These are phyloP conservation scores for Mortierella sp. DNA, from an alignment of 371 early-diverging fungal genomes.

Conservation along the genomic window DNA sequence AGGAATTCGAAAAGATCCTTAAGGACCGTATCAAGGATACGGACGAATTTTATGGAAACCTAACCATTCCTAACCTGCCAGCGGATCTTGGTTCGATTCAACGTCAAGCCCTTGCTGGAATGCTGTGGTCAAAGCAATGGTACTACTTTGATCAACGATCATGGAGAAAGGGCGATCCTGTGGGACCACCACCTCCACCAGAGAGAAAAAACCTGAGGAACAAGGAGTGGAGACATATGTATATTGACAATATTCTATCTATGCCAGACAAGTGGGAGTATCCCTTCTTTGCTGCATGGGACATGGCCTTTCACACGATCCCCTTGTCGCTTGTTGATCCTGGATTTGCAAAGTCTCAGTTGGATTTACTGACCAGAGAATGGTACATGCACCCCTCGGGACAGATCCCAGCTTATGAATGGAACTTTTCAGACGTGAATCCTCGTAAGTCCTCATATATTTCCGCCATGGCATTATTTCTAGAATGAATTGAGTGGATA, in stretches of 20 bases:
- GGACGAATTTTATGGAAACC: constrained; percentile 23
- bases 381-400: constrained; percentile 57
- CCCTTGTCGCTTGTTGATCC: constrained; percentile 48
- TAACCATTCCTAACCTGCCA: constrained; percentile 14
- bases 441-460: constrained; percentile 36
- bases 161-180: constrained; percentile 52
- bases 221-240: constrained; percentile 49
- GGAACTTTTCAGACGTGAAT: constrained; percentile 65
- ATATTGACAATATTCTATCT: constrained; percentile 46
- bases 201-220: constrained; percentile 35
- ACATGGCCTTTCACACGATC: constrained; percentile 50
- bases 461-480: background rate
- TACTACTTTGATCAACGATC: constrained; percentile 50
- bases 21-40: constrained; percentile 26
- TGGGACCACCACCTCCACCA: constrained; percentile 28
- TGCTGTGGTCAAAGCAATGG: constrained; percentile 57
- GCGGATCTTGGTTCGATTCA: constrained; percentile 31
- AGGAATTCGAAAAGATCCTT: constrained; percentile 31
- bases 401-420: constrained; percentile 59
- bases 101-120: constrained; percentile 49
- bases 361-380: constrained; percentile 51
- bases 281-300: constrained; percentile 57
- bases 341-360: constrained; percentile 42
- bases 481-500: background rate
- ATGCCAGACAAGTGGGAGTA: constrained; percentile 59